These are phyloP conservation scores for Ceratobasidium sp. DNA, from an alignment of 1,284 basidiomycete genomes.

Conservation along the genomic window DNA sequence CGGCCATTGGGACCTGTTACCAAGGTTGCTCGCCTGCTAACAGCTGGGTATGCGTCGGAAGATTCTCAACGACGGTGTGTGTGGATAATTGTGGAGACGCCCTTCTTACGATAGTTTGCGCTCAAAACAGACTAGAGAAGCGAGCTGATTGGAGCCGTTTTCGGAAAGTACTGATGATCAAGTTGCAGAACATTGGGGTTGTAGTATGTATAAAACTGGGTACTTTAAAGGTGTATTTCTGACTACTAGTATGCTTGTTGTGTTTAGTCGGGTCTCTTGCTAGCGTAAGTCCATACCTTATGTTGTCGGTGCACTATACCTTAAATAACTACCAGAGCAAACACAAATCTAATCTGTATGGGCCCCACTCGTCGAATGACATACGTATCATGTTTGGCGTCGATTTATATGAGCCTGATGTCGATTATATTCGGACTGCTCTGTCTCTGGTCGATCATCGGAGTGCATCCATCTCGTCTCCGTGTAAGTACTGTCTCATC, in stretches of 20 bases:
- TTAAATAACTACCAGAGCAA: conserved; percentile 26
- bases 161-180: conserved; percentile 41
- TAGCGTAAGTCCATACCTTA: conserved; percentile 35
- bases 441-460: conserved; percentile 46
- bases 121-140: conserved; percentile 18
- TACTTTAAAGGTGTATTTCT: background rate
- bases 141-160: conserved; percentile 35
- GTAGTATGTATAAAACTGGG: background rate
- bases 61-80: conserved; percentile 29
- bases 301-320: background rate
- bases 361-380: conserved; percentile 44
- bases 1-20: background rate
- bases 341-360: conserved; percentile 42
- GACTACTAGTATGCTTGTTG: background rate
- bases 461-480: conserved; percentile 37
- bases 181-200: conserved; percentile 42
- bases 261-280: conserved; percentile 41
- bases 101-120: background rate
- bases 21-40: conserved; percentile 16
- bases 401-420: conserved; percentile 46
- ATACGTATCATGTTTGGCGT: conserved; percentile 39
- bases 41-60: conserved; percentile 22
- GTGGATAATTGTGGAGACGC: background rate
- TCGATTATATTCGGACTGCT: conserved; percentile 47
- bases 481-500: conserved; percentile 15